These are phyloP conservation scores for Yamadazyma membranifaciens DNA, from an alignment of 1,139 yeast species.

Conservation along the genomic window DNA sequence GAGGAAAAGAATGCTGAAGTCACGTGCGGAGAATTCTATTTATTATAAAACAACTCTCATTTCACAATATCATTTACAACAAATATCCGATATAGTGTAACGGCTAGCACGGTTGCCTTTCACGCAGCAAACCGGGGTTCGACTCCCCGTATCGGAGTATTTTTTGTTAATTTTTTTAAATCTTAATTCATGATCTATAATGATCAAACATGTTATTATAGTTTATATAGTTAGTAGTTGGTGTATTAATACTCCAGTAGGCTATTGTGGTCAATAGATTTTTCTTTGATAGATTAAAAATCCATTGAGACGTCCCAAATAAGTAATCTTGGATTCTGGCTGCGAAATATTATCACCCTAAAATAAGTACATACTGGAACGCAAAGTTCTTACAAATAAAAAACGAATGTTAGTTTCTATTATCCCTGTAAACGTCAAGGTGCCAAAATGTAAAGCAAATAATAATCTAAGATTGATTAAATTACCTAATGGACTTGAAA, in stretches of 20 bases:
- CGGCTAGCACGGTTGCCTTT: conserved; percentile 83
- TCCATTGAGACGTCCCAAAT: conserved; percentile 8
- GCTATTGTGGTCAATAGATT: neutral
- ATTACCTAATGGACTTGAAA: conserved; percentile 48
- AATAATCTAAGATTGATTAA: neutral
- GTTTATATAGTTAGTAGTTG: too few species aligned
- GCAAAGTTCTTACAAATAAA: neutral
- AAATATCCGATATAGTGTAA: conserved; percentile 67
- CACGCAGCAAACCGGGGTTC: conserved; percentile 84
- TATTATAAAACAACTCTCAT: too few species aligned
- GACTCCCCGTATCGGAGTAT: conserved; percentile 73
- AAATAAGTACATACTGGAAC: neutral
- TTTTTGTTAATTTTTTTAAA: neutral
- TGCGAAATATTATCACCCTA: conserved; percentile 6
- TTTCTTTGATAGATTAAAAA: neutral
- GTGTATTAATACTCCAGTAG: neutral
- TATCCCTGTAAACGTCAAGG: conserved; percentile 4
- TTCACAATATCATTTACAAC: too few species aligned
- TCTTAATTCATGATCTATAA: too few species aligned
- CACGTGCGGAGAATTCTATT: too few species aligned
- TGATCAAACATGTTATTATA: too few species aligned
- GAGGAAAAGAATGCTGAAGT: too few species aligned
- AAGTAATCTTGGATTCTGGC: conserved; percentile 6
- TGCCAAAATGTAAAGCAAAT: conserved; percentile 2
- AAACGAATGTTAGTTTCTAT: neutral